These are phyloP conservation scores for Citrus inodora DNA, from an alignment of 345 rosid species.

Conservation along the genomic window DNA sequence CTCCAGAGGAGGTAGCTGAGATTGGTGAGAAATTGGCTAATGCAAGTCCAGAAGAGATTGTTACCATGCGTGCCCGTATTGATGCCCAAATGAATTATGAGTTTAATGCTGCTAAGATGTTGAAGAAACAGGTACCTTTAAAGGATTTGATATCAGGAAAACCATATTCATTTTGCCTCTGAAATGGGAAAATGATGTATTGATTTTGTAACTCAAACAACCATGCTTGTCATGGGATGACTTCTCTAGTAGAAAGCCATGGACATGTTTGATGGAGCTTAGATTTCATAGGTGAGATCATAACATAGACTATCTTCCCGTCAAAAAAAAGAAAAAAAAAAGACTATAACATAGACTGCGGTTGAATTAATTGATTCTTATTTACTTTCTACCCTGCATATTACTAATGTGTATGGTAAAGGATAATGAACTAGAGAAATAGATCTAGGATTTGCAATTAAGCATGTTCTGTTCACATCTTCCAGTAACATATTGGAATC, in stretches of 20 bases:
- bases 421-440: background rate
- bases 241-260: background rate
- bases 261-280: background rate
- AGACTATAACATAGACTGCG: background rate
- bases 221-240: background rate
- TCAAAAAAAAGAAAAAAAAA: too few relatives aligned
- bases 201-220: background rate
- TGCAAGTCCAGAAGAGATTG: constrained; percentile 81
- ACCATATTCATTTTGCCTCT: background rate
- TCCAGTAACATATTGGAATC: background rate
- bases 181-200: background rate
- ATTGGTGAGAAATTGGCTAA: constrained; percentile 87
- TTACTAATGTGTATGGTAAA: background rate
- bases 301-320: too few relatives aligned
- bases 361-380: background rate
- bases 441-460: background rate
- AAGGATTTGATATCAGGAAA: background rate
- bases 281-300: background rate
- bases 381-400: background rate
- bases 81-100: constrained; percentile 76
- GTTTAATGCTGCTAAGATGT: constrained; percentile 74
- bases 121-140: constrained; percentile 64
- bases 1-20: constrained; percentile 86
- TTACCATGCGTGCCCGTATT: constrained; percentile 67
- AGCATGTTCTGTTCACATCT: background rate